Percentiles rank a stretch among this genome's conserved stretches.
phyloP scores from a whole-genome alignment of 2,329 filamentous ascomycete species.

The Emmonsia crescens region DNA sequence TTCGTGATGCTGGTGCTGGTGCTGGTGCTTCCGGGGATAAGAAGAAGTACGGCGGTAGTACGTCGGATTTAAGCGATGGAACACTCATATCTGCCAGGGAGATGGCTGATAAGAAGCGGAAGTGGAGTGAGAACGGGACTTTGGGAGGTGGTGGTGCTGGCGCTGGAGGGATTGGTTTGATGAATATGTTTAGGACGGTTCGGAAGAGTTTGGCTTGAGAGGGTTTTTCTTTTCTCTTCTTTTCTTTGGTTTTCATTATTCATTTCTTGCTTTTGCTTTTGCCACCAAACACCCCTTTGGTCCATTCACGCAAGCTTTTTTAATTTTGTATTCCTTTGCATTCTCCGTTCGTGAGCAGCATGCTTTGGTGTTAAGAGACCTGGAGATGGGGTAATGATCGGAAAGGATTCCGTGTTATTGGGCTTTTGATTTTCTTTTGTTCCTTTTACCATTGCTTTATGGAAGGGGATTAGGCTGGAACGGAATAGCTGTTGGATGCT shows the following conservation, averaged over 20 bases:
- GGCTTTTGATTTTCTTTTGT: background rate
- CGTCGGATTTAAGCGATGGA: background rate
- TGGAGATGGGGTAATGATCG: background rate
- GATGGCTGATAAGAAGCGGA: background rate
- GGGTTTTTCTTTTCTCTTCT: background rate
- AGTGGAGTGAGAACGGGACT: slow-evolving; percentile 1
- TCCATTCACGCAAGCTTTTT: background rate
- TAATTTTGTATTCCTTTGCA: background rate
- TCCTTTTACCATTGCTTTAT: background rate
- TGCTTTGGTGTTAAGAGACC: background rate
- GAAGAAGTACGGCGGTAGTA: background rate
- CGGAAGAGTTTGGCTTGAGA: slow-evolving; percentile 9
- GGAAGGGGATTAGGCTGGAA: background rate
- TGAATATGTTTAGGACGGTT: slow-evolving; percentile 10
- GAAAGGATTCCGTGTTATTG: no score
- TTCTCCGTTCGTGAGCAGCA: background rate
- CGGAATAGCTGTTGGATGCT: background rate
- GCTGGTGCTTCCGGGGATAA: background rate
- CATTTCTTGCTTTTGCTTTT: no score
- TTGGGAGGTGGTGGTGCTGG: background rate
- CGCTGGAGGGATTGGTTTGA: slow-evolving; percentile 6
- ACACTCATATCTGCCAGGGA: background rate
- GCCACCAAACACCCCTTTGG: background rate
- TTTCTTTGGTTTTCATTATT: background rate
- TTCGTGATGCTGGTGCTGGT: background rate